Base-by-base conservation (phyloP, 148 eudicot species). In the Beta vulgaris region DNA sequence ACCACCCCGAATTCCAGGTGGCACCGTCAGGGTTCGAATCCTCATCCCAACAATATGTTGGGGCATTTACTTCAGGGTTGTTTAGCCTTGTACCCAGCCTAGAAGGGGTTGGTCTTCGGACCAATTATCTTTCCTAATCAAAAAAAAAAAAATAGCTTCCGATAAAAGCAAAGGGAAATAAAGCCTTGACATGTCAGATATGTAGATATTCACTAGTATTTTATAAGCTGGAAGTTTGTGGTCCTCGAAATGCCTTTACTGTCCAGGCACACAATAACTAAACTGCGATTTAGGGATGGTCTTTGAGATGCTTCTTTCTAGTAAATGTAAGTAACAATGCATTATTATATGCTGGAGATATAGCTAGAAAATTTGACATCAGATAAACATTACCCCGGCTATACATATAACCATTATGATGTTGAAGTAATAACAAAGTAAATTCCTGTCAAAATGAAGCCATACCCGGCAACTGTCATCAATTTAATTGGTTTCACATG, bases 401-500 rank as follows among this genome's bases (percentile, higher is more conserved):
- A 10, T n/a, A 54, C n/a, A n/a, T n/a, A 57, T 7, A 7, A 57
- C 1, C 36, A 15, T 16, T 54, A 15, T 16, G 9, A 23, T 55
- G 71, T 28, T 23, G 29, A 37, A 72, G 54, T 15, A 57, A 53
- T 44, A 35, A 53, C 63, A 74, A 39, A 48, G 65, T 15, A 71
- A n/a, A 65, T 11, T 6, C 44, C 51, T 29, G 46, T 40, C 71
- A 61, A 76, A 69, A 40, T 32, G 49, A 64, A 31, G 43, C 51
- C 88, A 55, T 91, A 91, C 93, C 90, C 86, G 9, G 97, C 86
- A 81, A 89, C 93, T 46, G 91, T 82, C 76, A 91, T 73, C 49
- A 79, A 77, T 59, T 73, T 85, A 19, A 89, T 76, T 73, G 93
- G 88, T 59, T 83, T 91, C 73, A 84, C 88, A 80, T 91, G 97